Base-by-base conservation (phyloP, 192 early-diverging fungal genomes). In the Geranomyces michiganensis region DNA sequence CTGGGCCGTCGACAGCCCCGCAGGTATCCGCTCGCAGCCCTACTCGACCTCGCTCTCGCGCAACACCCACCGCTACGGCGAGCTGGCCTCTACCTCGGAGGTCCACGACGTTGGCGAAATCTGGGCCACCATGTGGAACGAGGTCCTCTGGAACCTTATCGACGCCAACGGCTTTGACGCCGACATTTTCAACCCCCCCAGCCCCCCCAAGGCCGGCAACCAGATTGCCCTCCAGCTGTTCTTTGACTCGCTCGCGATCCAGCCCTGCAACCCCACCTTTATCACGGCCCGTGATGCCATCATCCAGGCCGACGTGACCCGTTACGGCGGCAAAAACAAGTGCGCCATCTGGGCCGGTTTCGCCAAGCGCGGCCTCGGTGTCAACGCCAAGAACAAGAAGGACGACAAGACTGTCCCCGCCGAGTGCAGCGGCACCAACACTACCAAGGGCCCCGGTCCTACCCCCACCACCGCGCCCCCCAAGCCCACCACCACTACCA, bases 191-290 rank as follows among this genome's bases (percentile, higher is more conserved):
- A 55, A 74, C 59, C 36, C 36, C 10, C 36, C 36, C 36, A 21
- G 62, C 27, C 68, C 9, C 48, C 59, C 62, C 19, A 36, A 29
- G 2, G 62, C 68, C 3, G 89, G 88, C 32, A 87, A 88, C 75
- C 70, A 69, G 32, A 55, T 81, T 22, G 73, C 83, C 63, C 22
- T 88, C 44, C 83, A 82, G 60, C 68, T 89, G 21, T 46, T 89
- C 29, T 47, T 90, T 12, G 80, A 81, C 31, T 81, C 79, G 21
- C 74, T 90, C 75, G 84, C 86, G 72, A 72, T 88, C 19, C 87
- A 89, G 75, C 89, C 88, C 10, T 90, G 89, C 80, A 79, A 76
- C 51, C 90, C 90, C 0, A 86, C 75, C 30, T 90, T 91, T 67
- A 66, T 90, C 26, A 51, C 80, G 30, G 86, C 90, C 12, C 81